Conservation (phyloP, 2,329 filamentous ascomycete species). For the Helminthosporium solani region DNA sequence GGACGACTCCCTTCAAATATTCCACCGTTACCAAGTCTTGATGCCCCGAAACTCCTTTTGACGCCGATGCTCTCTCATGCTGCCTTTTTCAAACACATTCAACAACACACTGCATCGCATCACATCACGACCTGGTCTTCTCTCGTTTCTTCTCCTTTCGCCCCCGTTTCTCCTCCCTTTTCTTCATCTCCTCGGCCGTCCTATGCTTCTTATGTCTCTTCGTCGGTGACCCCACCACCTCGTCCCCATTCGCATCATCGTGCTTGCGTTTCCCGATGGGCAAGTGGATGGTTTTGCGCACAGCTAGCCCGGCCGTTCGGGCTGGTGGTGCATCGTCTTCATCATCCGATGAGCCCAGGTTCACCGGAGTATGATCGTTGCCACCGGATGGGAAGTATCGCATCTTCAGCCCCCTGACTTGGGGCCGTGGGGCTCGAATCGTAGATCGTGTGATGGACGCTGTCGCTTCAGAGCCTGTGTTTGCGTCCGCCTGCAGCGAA, state of each 20-base stretch:
- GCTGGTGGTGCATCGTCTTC: conserved; percentile 46
- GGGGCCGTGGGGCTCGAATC: conserved; percentile 58
- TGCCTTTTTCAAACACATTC: neutral
- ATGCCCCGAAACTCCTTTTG: neutral
- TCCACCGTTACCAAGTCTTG: too few relatives aligned
- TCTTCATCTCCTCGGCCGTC: conserved; percentile 37
- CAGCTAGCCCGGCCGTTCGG: conserved; percentile 22
- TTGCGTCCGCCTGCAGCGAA: conserved; percentile 44
- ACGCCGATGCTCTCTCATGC: neutral
- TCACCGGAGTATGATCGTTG: conserved; percentile 46
- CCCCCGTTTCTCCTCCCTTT: conserved; percentile 41
- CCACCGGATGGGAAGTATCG: conserved; percentile 68
- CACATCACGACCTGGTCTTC: conserved; percentile 22
- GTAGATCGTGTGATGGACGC: conserved; percentile 50
- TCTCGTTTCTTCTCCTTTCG: conserved; percentile 37
- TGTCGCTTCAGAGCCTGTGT: conserved; percentile 43
- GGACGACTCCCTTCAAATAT: too few relatives aligned
- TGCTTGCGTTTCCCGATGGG: conserved; percentile 45
- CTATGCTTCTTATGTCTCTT: conserved; percentile 45
- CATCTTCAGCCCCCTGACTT: conserved; percentile 67
- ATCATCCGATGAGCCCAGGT: conserved; percentile 45
- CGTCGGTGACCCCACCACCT: conserved; percentile 27
- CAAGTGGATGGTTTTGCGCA: conserved; percentile 23
- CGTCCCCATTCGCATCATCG: conserved; percentile 31
- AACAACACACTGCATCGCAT: neutral